Evolutionary conservation across 495 filamentous ascomycete genomes (phyloP).

Genomic region (Talaromyces trachyspermus): DNA sequence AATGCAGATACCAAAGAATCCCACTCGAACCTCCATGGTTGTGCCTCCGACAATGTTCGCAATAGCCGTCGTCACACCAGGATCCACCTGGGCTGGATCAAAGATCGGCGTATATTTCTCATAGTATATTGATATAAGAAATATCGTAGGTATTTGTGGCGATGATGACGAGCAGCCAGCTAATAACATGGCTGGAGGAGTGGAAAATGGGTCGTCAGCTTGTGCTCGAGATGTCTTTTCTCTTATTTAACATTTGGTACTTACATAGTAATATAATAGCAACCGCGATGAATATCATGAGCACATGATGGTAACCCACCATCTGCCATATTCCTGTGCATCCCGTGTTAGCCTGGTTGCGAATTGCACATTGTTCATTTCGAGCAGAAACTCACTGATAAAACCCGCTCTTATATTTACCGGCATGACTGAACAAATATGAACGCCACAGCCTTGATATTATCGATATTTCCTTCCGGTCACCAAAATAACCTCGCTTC

Average conservation of each 20-base stretch:
- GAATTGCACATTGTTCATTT: background rate
- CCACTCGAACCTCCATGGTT: slow-evolving; percentile 59
- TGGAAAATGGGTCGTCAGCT: too few relatives aligned
- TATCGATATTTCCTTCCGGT: slow-evolving; percentile 10
- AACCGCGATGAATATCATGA: slow-evolving; percentile 94
- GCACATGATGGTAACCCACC: slow-evolving; percentile 95
- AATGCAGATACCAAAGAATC: slow-evolving; percentile 66
- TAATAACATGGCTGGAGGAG: slow-evolving; percentile 49
- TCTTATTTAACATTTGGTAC: too few relatives aligned
- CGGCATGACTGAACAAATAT: slow-evolving; percentile 2
- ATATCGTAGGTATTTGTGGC: slow-evolving; percentile 59
- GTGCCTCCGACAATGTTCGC: slow-evolving; percentile 58
- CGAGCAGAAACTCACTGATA: background rate
- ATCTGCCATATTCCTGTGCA: slow-evolving; percentile 79
- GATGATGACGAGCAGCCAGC: slow-evolving; percentile 66
- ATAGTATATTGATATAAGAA: slow-evolving; percentile 66
- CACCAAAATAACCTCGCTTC: slow-evolving; percentile 30
- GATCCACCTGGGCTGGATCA: slow-evolving; percentile 72
- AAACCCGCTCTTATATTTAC: background rate
- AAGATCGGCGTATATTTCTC: slow-evolving; percentile 53
- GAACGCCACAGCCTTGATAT: background rate
- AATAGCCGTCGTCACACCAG: slow-evolving; percentile 63
- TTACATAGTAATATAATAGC: slow-evolving; percentile 92
- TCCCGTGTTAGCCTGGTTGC: background rate
- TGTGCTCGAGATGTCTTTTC: too few relatives aligned